Base-by-base conservation (phyloP, 768 basidiomycete species). In the Rossbeevera mucosa region DNA sequence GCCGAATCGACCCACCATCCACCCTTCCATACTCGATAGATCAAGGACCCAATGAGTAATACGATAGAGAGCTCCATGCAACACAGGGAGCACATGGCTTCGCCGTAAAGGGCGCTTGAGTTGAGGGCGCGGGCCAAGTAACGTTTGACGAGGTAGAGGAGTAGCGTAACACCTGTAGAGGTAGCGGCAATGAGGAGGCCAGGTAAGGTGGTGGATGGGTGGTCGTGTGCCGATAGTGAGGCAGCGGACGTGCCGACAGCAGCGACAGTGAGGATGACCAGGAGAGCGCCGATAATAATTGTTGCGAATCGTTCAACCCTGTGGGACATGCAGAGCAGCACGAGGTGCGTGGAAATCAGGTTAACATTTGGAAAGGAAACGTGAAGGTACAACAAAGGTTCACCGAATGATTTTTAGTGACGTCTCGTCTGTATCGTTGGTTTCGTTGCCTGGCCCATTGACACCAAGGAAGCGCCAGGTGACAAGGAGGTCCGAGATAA, bases 1-100 rank as follows among this genome's bases (percentile, higher is more conserved):
- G 69, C 71, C 18, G 72, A 59, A 50, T 78, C 77, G 12, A 76
- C 61, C 76, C 77, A 78, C 77, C 76, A 77, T 0, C 76, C 77
- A n/a, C 73, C 70, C 6, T 60, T 52, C 76, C 76, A 76, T 4
- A 71, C 55, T 7, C 69, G 60, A 41, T 64, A 76, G 25, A 76
- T 64, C 44, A 76, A 50, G 5, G 70, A 69, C 2, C 76, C 77
- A 2, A 72, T 36, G 50, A 78, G 72, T 13, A 78, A 59, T 2
- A 78, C 74, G 20, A 66, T 33, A 0, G 75, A 77, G 26, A 78
- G 69, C 50, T 78, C 70, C 36, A 71, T 67, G 54, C 77, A 78
- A 25, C 69, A 70, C 9, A 78, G 68, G 0, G 73, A 70, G 26
- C 76, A 78, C 31, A 69, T 62, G 2, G 77, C 74, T 59, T 78